Percentiles rank a stretch among this genome's conserved stretches.
phyloP scores from a whole-genome alignment of 345 rosid genomes.

The Anacardium occidentale region DNA sequence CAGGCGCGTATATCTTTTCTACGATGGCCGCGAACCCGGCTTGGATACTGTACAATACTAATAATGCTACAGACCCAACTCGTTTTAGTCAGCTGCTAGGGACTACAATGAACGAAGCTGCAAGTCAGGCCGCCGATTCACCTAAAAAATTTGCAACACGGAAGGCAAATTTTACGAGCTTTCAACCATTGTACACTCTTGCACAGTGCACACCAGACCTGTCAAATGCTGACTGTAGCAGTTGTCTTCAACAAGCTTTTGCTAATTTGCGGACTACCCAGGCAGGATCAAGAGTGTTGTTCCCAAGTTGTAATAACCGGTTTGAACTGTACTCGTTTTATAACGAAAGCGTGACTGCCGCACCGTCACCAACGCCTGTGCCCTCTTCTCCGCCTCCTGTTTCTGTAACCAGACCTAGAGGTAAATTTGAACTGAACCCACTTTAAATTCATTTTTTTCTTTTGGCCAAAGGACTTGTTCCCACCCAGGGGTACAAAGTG shows the following conservation, averaged over 20 bases:
- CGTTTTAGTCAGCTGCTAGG: constrained; percentile 4
- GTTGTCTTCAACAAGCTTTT: constrained; percentile 22
- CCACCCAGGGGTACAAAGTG: too few relatives aligned
- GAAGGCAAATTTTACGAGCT: not conserved
- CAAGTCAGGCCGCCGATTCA: not conserved
- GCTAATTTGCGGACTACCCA: not conserved
- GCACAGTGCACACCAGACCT: constrained; percentile 34
- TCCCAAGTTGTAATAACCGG: constrained; percentile 36
- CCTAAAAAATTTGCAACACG: constrained; percentile 18
- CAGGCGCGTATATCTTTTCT: constrained; percentile 29
- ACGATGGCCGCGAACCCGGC: accelerated
- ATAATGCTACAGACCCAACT: not conserved
- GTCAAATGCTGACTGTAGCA: constrained; percentile 2
- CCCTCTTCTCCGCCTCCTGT: not conserved
- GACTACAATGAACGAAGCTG: not conserved
- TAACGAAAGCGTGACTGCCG: not conserved
- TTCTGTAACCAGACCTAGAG: not conserved
- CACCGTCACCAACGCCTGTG: not conserved
- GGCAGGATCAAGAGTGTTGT: constrained; percentile 27
- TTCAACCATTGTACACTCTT: constrained; percentile 8
- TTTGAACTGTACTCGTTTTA: constrained; percentile 33
- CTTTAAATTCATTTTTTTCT: too few relatives aligned
- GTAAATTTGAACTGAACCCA: not conserved
- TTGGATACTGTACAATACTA: not conserved
- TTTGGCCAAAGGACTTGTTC: too few relatives aligned